Evolutionary conservation across 345 rosid species (phyloP).

Genomic region (Syzygium grande): DNA sequence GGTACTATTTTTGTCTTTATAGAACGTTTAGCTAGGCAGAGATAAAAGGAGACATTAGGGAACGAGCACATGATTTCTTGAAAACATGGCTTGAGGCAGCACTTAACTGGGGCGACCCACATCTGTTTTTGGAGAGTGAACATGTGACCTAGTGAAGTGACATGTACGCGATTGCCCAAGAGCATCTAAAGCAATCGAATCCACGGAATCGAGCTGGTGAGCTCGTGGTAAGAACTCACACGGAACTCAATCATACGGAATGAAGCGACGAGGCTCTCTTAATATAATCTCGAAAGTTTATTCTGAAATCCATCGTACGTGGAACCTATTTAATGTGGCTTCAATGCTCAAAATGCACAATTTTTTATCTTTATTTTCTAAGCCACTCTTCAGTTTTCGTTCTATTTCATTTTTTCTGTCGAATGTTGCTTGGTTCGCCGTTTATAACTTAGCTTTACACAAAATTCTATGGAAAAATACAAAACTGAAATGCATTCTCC

Average conservation of each 20-base stretch:
- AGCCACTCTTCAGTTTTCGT: background rate
- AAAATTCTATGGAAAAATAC: background rate
- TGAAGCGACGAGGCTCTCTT: background rate
- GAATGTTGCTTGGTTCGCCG: background rate
- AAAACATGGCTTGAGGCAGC: background rate
- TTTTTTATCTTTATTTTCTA: background rate
- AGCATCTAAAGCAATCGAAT: background rate
- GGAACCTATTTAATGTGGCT: background rate
- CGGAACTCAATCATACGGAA: background rate
- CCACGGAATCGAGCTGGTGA: background rate
- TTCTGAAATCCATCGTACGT: background rate
- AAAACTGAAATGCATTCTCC: background rate
- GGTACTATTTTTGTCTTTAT: background rate
- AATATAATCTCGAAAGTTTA: background rate
- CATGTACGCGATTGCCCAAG: background rate
- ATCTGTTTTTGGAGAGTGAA: background rate
- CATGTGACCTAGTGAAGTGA: background rate
- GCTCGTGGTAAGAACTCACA: background rate
- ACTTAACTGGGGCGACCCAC: background rate
- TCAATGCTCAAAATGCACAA: background rate
- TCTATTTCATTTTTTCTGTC: background rate
- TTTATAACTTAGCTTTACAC: background rate
- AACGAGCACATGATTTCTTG: background rate
- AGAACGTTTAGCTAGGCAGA: background rate
- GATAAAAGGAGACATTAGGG: background rate